Percentiles rank a stretch among this genome's conserved stretches.
Evolutionary conservation across 257 asterid species (phyloP).

Genomic region (Lithospermum erythrorhizon): DNA sequence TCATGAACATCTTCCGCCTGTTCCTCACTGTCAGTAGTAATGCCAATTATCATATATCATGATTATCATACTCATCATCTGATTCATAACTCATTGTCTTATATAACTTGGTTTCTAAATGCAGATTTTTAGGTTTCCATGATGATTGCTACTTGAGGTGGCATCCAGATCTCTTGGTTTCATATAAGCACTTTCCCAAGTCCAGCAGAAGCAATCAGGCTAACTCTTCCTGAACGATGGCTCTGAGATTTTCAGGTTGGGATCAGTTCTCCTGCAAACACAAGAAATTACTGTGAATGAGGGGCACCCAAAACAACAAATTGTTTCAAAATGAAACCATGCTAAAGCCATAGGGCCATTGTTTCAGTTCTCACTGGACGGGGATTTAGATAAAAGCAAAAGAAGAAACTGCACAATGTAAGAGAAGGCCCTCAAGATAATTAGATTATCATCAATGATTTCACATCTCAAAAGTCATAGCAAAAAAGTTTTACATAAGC

Average conservation of each 20-base stretch:
- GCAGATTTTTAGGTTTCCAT: conserved; percentile 37
- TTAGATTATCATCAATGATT: too few relatives aligned
- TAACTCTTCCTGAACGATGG: conserved; percentile 79
- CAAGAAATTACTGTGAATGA: neutral
- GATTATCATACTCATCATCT: conserved; percentile 65
- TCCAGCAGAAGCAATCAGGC: conserved; percentile 92
- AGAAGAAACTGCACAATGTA: neutral
- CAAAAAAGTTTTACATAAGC: too few relatives aligned
- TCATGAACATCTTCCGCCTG: conserved; percentile 44
- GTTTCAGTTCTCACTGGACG: too few relatives aligned
- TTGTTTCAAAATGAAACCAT: too few relatives aligned
- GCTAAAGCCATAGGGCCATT: too few relatives aligned
- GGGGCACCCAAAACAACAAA: too few relatives aligned
- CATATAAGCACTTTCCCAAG: conserved; percentile 55
- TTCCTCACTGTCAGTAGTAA: conserved; percentile 40
- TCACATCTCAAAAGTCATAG: too few relatives aligned
- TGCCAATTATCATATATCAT: conserved; percentile 29
- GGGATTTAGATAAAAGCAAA: neutral
- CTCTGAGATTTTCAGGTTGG: conserved; percentile 33
- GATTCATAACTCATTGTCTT: conserved; percentile 56
- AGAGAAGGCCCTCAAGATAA: too few relatives aligned
- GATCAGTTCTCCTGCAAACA: conserved; percentile 45
- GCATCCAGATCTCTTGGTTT: conserved; percentile 35
- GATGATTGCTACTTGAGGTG: conserved; percentile 32
- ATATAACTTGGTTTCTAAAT: conserved; percentile 32